phyloP scores from a whole-genome alignment of 495 filamentous ascomycete species.

The Xylaria acuta region DNA sequence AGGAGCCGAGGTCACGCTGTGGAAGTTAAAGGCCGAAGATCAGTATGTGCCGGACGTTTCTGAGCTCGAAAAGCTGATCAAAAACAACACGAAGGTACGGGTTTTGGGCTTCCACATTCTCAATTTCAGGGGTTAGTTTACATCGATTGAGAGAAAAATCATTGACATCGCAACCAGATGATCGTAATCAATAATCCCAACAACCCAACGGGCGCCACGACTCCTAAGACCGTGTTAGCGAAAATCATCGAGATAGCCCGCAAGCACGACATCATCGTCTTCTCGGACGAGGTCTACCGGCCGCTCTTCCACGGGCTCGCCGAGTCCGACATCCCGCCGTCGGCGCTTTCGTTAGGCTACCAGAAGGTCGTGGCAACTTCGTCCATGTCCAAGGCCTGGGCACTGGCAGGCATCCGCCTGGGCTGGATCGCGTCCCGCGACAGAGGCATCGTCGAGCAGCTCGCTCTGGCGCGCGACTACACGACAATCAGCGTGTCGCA shows the following conservation, averaged over 20 bases:
- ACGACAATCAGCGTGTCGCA: constrained; percentile 86
- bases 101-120: not conserved
- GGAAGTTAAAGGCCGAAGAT: constrained; percentile 71
- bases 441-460: constrained; percentile 65
- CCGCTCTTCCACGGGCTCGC: constrained; percentile 78
- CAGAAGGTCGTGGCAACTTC: constrained; percentile 73
- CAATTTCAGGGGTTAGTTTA: not conserved
- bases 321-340: constrained; percentile 67
- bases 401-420: constrained; percentile 79
- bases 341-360: constrained; percentile 75
- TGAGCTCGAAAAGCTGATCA: constrained; percentile 71
- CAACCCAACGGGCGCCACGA: constrained; percentile 82
- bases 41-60: constrained; percentile 71
- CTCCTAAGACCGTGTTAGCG: constrained; percentile 64
- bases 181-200: constrained; percentile 78
- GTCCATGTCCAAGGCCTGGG: constrained; percentile 86
- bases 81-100: constrained; percentile 73
- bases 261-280: constrained; percentile 66
- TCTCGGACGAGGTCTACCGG: constrained; percentile 86
- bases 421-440: constrained; percentile 83
- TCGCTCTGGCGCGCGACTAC: constrained; percentile 75
- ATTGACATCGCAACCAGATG: constrained; percentile 36
- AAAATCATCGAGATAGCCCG: constrained; percentile 69
- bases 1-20: constrained; percentile 81
- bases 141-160: not conserved